Evolutionary conservation across 441 rosid species (phyloP).

Genomic region (Erodium moschatum): DNA sequence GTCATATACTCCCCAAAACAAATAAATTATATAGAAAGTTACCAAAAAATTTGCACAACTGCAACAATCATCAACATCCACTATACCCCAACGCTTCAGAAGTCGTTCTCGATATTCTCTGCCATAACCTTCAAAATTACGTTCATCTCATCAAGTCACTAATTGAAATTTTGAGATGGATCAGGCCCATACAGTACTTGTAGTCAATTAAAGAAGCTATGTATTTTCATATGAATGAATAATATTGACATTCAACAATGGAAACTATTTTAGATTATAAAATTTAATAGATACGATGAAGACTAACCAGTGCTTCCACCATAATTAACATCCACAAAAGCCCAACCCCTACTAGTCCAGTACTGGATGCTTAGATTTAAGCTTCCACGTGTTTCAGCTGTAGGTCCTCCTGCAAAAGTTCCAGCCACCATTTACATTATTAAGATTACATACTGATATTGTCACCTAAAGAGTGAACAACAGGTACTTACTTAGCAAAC

Average conservation of each 20-base stretch:
- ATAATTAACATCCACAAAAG: conserved; percentile 81
- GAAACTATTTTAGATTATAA: neutral
- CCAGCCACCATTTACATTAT: neutral
- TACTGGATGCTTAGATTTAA: conserved; percentile 67
- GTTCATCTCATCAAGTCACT: conserved; percentile 19
- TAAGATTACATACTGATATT: neutral
- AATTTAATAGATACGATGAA: conserved; percentile 1
- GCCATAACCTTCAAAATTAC: conserved; percentile 59
- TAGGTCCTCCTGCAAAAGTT: conserved; percentile 64
- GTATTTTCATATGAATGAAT: neutral
- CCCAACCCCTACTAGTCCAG: conserved; percentile 98
- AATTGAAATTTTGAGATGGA: neutral
- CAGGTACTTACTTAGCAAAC: neutral
- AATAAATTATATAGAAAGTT: conserved; percentile 15
- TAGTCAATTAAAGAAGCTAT: neutral
- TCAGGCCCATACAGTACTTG: conserved; percentile 1
- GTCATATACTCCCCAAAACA: conserved; percentile 3
- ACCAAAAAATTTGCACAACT: conserved; percentile 82
- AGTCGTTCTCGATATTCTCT: conserved; percentile 81
- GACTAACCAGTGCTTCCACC: conserved; percentile 96
- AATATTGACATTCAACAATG: neutral
- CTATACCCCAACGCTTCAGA: conserved; percentile 66
- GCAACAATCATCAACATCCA: conserved; percentile 89
- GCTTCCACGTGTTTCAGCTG: conserved; percentile 57
- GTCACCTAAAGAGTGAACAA: neutral